A percentile compares a stretch with the other conserved stretches of the same genome.
Evolutionary conservation across 1,284 basidiomycete genomes (phyloP).

Genomic region (Cutaneotrichosporon mucoides): DNA sequence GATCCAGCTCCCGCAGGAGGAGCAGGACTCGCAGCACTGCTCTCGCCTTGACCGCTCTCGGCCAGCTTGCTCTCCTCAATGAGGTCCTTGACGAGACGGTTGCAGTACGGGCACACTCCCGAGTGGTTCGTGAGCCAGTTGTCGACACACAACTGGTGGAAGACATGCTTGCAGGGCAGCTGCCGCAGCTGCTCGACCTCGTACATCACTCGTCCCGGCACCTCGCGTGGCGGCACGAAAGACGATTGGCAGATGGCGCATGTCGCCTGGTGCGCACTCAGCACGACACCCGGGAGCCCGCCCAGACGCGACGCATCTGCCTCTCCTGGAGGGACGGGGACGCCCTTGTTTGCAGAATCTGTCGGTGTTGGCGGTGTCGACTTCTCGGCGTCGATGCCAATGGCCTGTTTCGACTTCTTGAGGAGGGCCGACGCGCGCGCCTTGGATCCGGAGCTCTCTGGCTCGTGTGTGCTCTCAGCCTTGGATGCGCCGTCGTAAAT

Average conservation of each 20-base stretch:
- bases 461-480: background rate
- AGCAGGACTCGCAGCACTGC: too few species aligned
- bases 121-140: conserved; percentile 34
- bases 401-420: background rate
- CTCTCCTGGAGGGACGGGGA: conserved; percentile 4
- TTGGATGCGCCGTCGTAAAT: conserved; percentile 3
- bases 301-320: conserved; percentile 18
- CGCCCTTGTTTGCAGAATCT: conserved; percentile 1
- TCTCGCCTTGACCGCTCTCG: too few species aligned
- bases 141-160: conserved; percentile 40
- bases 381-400: background rate
- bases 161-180: conserved; percentile 36
- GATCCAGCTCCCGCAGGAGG: too few species aligned
- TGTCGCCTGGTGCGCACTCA: conserved; percentile 22
- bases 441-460: too few species aligned
- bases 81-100: conserved; percentile 19
- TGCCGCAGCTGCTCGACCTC: conserved; percentile 26
- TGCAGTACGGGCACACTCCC: conserved; percentile 36
- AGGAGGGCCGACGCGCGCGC: background rate
- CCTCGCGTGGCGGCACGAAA: conserved; percentile 22
- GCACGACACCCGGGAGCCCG: conserved; percentile 18
- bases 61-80: background rate
- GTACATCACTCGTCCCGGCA: conserved; percentile 23
- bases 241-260: conserved; percentile 41
- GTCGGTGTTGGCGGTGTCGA: background rate